A percentile compares a stretch with the other conserved stretches of the same genome.
These are phyloP conservation scores for Coemansia biformis DNA, from an alignment of 192 early-diverging fungal species.

Conservation along the genomic window DNA sequence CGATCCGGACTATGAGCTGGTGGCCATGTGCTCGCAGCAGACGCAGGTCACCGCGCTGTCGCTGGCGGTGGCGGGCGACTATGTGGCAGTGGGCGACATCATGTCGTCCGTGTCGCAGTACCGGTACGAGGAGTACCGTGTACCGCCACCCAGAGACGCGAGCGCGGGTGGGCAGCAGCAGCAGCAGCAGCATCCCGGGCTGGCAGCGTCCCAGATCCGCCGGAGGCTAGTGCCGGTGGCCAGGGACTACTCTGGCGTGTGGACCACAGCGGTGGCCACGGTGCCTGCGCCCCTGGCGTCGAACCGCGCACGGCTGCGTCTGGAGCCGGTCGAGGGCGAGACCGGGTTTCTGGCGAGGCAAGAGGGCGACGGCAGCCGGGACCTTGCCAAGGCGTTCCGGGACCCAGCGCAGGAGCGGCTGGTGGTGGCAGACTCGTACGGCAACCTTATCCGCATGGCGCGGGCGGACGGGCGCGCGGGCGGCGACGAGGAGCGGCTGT, in stretches of 20 bases:
- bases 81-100: conserved; percentile 76
- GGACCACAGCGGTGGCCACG: conserved; percentile 32
- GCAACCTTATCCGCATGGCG: conserved; percentile 18
- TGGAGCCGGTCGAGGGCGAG: conserved; percentile 9
- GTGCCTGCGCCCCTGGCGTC: conserved; percentile 20
- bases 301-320: conserved; percentile 6
- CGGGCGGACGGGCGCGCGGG: background rate
- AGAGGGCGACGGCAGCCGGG: background rate
- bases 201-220: background rate
- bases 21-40: conserved; percentile 35
- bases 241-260: conserved; percentile 25
- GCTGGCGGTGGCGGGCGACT: conserved; percentile 60
- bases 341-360: conserved; percentile 4
- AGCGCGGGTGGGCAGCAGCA: background rate
- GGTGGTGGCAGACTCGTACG: conserved; percentile 30
- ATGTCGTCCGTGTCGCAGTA: conserved; percentile 72
- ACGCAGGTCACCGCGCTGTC: conserved; percentile 57
- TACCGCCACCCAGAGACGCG: background rate
- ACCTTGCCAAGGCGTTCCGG: conserved; percentile 11
- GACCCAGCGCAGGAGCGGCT: conserved; percentile 6
- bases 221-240: conserved; percentile 27
- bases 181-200: background rate
- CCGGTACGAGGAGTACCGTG: conserved; percentile 20
- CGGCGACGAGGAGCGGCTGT: conserved; percentile 34
- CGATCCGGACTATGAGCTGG: conserved; percentile 26